Base-by-base conservation (phyloP, 1,284 basidiomycete genomes). In the Tilletia indica region DNA sequence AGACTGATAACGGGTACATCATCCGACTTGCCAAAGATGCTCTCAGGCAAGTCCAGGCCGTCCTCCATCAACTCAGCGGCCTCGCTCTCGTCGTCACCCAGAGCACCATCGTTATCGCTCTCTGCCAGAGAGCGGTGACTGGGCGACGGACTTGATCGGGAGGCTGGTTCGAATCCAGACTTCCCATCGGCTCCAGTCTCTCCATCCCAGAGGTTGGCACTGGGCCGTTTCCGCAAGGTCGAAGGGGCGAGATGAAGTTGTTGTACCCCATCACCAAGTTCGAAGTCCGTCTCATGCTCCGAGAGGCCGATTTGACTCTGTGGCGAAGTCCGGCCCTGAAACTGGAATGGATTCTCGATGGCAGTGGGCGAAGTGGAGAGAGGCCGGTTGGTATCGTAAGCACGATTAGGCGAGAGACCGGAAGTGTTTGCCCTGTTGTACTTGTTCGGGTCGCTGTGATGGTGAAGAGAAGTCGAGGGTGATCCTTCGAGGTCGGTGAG, bases 401-500 rank as follows among this genome's bases (percentile, higher is more conserved):
- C 71, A 69, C 74, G 68, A 8, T 54, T 70, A 21, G 73, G 72
- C 0, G 76, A 77, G 21, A 56, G 38, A 31, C 68, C 72, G 0
- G 71, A 70, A 5, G 70, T 21, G 34, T 64, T 67, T 8, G 38
- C 71, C 4, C 68, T 49, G 69, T 70, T 51, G 45, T 63, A 38
- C 51, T 74, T 75, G 72, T 70, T 19, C 36, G 19, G 31, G 34
- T 64, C 61, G 36, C 38, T 16, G 4, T 39, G 34, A 14, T 64
- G 61, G 34, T 36, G 36, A 31, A 31, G 25, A 38, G 61, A 64
- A 16, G 31, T 64, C 36, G 61, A 74, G 56, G 74, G 68, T 0
- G 77, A 72, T 48, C 71, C 74, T 25, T 78, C 77, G 8, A 74
- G 75, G 63, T 78, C 77, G 45, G 77, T 78, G 48, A 78, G 70